A percentile compares a stretch with the other conserved stretches of the same genome.
Conservation (phyloP, 179 eudicot genomes). For the Spergularia azorica region DNA sequence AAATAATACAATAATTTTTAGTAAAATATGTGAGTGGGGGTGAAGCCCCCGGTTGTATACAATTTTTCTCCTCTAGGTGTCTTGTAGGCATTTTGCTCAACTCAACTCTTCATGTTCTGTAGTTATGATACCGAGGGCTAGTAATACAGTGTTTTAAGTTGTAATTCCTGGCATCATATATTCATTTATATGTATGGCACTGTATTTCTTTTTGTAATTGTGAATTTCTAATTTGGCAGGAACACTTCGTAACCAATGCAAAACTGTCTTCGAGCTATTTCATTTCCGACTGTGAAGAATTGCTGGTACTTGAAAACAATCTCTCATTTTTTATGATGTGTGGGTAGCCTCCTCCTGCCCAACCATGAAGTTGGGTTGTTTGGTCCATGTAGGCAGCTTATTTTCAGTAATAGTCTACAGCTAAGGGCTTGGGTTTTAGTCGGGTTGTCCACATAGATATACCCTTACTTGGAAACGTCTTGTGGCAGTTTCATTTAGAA, state of each 20-base stretch:
- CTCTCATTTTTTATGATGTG: conserved; percentile 1
- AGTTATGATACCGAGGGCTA: not conserved
- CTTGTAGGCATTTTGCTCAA: too few species aligned
- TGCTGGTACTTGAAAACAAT: conserved; percentile 62
- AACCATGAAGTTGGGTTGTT: not conserved
- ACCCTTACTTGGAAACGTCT: too few species aligned
- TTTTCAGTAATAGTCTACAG: too few species aligned
- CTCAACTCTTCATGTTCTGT: not conserved
- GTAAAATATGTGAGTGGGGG: too few species aligned
- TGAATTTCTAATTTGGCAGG: conserved; percentile 47
- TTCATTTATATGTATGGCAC: not conserved
- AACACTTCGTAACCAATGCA: conserved; percentile 74
- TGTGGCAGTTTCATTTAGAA: too few species aligned
- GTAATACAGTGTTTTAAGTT: not conserved
- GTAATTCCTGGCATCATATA: conserved; percentile 4
- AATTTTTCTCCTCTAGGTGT: too few species aligned
- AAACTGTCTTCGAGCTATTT: conserved; percentile 81
- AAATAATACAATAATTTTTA: too few species aligned
- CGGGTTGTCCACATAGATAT: too few species aligned
- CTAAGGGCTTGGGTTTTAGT: too few species aligned
- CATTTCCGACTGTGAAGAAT: conserved; percentile 67
- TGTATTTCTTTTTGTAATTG: not conserved
- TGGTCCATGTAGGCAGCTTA: too few species aligned
- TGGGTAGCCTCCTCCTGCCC: not conserved
- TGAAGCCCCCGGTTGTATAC: too few species aligned